Evolutionary conservation across 164 flowering plant genomes (phyloP), one percentile per base, ranked within the genome.

Genomic region (Buxus sempervirens): DNA sequence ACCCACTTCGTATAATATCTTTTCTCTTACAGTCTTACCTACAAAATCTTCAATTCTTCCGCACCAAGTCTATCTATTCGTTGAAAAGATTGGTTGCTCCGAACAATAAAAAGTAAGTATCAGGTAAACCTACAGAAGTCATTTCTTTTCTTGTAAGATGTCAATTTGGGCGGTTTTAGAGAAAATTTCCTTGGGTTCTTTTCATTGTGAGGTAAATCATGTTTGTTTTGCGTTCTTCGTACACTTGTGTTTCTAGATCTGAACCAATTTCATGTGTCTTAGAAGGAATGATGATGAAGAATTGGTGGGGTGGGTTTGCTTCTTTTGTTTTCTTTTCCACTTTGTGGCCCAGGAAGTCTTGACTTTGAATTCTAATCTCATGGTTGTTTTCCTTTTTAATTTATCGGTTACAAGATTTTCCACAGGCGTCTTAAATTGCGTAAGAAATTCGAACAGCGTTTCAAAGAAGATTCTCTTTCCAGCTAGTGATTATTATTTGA

Each of bases 91-190:
- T 63, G 66, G 56, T 78, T 69, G 77, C 72, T 69, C 71, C 58
- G 26, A 32, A 54, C 63, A 36, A 23, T 62, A 53, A 64, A 60
- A 73, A 54, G 45, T 45, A 64, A 60, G 71, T 49, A 62, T 42
- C 53, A 69, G 57, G 55, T 22, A 58, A 62, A 24, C 9, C 66
- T 49, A 54, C 54, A 79, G 71, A 62, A 75, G 73, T 19, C 67
- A 42, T 78, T 74, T 73, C 78, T 57, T 72, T 75, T 66, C 69
- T 69, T 68, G 74, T 59, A 82, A 76, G 71, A 42, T 66, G 26
- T 60, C 24, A 60, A n/a, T 49, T 63, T 32, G 48, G 67, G 71
- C 60, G 68, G 64, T 60, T 25, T 24, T 54, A 36, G 65, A 60
- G 60, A 51, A 63, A 55, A 25, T 63, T 42, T 64, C 66, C 32